Evolutionary conservation across 257 asterid genomes (phyloP).

Genomic region (Knoxia roxburghii): DNA sequence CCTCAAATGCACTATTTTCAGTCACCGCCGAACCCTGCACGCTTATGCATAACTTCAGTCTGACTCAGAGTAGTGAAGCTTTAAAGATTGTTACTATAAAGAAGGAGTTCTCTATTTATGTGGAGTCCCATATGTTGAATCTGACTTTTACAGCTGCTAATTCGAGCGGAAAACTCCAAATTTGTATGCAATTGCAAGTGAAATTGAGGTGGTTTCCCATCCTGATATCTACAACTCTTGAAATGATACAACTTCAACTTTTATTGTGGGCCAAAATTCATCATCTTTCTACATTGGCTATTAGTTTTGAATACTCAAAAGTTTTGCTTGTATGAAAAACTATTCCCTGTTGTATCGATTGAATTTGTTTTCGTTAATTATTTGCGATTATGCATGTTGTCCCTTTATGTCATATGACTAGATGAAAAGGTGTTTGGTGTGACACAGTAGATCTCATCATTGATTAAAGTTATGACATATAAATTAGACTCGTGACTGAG

Average conservation of each 20-base stretch:
- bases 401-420: no score
- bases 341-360: no score
- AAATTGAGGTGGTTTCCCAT: slow-evolving; percentile 73
- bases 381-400: no score
- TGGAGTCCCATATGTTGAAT: slow-evolving; percentile 32
- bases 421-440: no score
- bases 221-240: slow-evolving; percentile 66
- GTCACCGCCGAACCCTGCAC: slow-evolving; percentile 50
- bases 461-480: no score
- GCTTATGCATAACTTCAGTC: slow-evolving; percentile 67
- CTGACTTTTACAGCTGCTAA: slow-evolving; percentile 62
- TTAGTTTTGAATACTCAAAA: no score
- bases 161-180: slow-evolving; percentile 14
- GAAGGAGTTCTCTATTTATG: slow-evolving; percentile 69
- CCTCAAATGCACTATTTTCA: slow-evolving; percentile 49
- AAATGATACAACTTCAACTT: slow-evolving; percentile 34
- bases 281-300: slow-evolving; percentile 39
- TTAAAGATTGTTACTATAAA: slow-evolving; percentile 48
- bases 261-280: slow-evolving; percentile 45
- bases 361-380: no score
- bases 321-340: no score
- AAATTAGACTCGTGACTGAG: no score
- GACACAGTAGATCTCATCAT: no score
- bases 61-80: slow-evolving; percentile 51
- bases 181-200: slow-evolving; percentile 66